Percentiles rank a stretch among this genome's conserved stretches.
These are phyloP conservation scores for Gentiana macrophylla DNA, from an alignment of 257 asterid genomes.

Conservation along the genomic window DNA sequence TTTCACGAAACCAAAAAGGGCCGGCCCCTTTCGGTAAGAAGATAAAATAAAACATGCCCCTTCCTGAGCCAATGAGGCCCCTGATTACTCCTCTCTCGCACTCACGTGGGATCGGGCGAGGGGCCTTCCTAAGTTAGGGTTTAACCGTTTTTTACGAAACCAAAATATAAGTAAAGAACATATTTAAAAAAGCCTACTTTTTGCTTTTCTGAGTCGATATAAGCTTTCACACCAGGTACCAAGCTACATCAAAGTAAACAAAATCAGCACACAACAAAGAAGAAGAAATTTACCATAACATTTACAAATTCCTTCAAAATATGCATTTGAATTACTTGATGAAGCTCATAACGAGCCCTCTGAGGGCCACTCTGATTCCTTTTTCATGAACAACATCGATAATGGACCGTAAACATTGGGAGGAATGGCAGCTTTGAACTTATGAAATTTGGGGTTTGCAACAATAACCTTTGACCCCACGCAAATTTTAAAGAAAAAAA, in stretches of 20 bases:
- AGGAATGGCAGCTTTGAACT: too few species aligned
- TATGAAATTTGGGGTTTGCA: too few species aligned
- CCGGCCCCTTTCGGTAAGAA: too few species aligned
- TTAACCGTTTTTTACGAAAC: not conserved
- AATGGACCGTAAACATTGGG: conserved; percentile 37
- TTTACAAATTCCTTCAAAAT: not conserved
- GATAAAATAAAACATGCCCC: too few species aligned
- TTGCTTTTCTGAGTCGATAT: conserved; percentile 74
- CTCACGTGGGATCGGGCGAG: too few species aligned
- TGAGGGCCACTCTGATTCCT: conserved; percentile 50
- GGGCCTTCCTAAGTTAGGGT: too few species aligned
- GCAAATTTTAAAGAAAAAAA: too few species aligned
- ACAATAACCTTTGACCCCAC: too few species aligned
- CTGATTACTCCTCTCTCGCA: too few species aligned
- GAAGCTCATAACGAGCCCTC: conserved; percentile 40
- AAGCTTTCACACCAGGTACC: conserved; percentile 72
- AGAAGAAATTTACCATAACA: not conserved
- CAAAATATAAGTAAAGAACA: not conserved
- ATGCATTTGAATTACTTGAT: conserved; percentile 42
- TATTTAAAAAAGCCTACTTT: conserved; percentile 31
- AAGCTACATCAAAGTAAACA: conserved; percentile 29
- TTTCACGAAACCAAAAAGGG: too few species aligned
- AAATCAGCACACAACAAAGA: not conserved
- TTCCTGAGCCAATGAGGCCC: too few species aligned
- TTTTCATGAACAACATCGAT: conserved; percentile 37